A percentile compares a stretch with the other conserved stretches of the same genome.
Conservation (phyloP, 2,329 filamentous ascomycete genomes). For the Xylaria arbuscula region DNA sequence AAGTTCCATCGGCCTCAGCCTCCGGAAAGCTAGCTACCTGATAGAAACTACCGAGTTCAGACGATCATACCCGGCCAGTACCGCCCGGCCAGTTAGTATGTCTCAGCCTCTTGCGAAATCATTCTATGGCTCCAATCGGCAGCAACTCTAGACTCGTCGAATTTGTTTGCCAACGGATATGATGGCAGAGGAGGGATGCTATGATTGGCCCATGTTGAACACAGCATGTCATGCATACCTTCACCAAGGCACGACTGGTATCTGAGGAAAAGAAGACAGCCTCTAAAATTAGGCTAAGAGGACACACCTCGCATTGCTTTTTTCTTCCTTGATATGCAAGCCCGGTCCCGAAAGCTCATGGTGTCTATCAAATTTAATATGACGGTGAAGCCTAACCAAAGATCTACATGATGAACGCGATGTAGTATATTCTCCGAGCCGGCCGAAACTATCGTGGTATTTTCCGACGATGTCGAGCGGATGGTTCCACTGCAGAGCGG, state of each 20-base stretch:
- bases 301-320: background rate
- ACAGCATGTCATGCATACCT: slow-evolving; percentile 13
- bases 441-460: background rate
- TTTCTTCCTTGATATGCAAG: slow-evolving; percentile 7
- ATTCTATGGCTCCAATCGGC: background rate
- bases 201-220: slow-evolving; percentile 7
- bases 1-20: background rate
- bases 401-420: background rate
- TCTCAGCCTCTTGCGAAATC: slow-evolving; percentile 7
- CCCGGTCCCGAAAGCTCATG: background rate
- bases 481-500: slow-evolving; percentile 22
- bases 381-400: slow-evolving; percentile 22
- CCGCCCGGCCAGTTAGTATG: slow-evolving; percentile 1
- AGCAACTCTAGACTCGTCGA: background rate
- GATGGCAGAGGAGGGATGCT: background rate
- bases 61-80: too few species aligned
- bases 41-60: background rate
- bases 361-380: background rate
- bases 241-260: background rate
- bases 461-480: background rate
- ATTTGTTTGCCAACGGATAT: background rate
- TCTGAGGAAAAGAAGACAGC: background rate
- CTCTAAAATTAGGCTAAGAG: background rate
- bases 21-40: background rate
- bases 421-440: slow-evolving; percentile 2